Evolutionary conservation across 2,329 filamentous ascomycete species (phyloP).

Genomic region (Apiospora phragmitis): DNA sequence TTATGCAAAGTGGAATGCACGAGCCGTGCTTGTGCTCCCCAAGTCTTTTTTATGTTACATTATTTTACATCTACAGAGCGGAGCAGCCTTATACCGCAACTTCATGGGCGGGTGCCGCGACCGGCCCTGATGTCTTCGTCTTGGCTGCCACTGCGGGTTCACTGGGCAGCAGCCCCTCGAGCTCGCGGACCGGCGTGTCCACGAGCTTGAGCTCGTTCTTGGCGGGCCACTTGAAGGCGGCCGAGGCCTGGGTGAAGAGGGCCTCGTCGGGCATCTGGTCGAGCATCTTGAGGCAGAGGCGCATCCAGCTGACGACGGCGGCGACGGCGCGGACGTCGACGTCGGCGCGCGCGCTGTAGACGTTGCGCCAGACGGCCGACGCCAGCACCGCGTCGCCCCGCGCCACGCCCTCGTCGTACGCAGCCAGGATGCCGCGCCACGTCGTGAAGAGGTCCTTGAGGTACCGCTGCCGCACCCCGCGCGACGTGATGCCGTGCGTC

Average conservation of each 20-base stretch:
- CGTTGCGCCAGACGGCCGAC: slow-evolving; percentile 87
- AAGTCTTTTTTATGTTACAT: neutral
- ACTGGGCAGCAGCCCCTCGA: slow-evolving; percentile 34
- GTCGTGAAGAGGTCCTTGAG: slow-evolving; percentile 90
- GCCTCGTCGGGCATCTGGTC: slow-evolving; percentile 50
- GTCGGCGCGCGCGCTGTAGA: slow-evolving; percentile 71
- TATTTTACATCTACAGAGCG: neutral
- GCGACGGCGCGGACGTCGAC: slow-evolving; percentile 52
- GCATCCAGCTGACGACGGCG: slow-evolving; percentile 59
- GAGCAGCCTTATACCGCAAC: slow-evolving; percentile 16
- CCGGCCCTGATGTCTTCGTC: neutral
- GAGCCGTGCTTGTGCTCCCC: neutral
- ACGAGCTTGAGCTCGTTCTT: slow-evolving; percentile 38
- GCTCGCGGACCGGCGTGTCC: slow-evolving; percentile 41
- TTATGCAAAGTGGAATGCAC: slow-evolving; percentile 5
- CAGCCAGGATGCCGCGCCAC: slow-evolving; percentile 84
- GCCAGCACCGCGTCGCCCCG: slow-evolving; percentile 77
- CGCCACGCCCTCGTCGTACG: slow-evolving; percentile 80
- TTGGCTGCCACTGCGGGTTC: neutral
- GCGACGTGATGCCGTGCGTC: slow-evolving; percentile 69
- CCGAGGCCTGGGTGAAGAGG: slow-evolving; percentile 30
- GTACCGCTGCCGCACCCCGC: slow-evolving; percentile 61
- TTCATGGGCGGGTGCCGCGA: neutral
- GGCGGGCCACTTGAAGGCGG: slow-evolving; percentile 45
- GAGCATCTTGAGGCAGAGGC: slow-evolving; percentile 46